phyloP scores from a whole-genome alignment of 78 protist species.

The Polysphondylium violaceum region DNA sequence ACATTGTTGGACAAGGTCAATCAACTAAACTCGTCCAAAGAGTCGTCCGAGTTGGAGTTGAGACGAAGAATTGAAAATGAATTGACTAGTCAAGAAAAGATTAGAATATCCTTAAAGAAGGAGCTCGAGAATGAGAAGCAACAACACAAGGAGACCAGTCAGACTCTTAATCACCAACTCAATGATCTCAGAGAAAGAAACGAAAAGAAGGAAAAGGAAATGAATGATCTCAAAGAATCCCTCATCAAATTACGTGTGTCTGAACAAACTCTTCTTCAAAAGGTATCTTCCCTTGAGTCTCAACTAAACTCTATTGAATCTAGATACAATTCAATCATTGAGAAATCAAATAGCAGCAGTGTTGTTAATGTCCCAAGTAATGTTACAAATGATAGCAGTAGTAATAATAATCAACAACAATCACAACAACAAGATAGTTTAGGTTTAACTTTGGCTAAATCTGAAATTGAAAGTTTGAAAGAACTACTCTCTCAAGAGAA shows the following conservation, averaged over 20 bases:
- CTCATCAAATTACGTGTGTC: conserved; percentile 23
- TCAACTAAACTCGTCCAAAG: conserved; percentile 36
- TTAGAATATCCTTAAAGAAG: conserved; percentile 32
- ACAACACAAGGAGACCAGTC: conserved; percentile 1
- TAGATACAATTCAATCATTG: conserved; percentile 31
- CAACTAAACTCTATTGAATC: conserved; percentile 21
- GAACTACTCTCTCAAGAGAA: conserved; percentile 58
- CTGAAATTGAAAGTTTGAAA: conserved; percentile 70
- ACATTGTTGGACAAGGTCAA: conserved; percentile 33
- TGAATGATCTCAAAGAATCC: conserved; percentile 29
- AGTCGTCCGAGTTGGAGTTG: conserved; percentile 35
- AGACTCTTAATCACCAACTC: conserved; percentile 33
- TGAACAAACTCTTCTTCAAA: conserved; percentile 54
- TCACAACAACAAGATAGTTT: conserved; percentile 20
- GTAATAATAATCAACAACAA: not conserved
- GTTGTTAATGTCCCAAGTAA: not conserved
- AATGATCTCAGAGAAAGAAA: conserved; percentile 52
- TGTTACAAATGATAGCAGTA: not conserved
- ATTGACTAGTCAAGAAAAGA: conserved; percentile 20
- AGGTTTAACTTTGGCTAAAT: conserved; percentile 58
- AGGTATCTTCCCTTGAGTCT: conserved; percentile 10
- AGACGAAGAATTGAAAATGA: conserved; percentile 60
- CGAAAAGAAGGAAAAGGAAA: conserved; percentile 70
- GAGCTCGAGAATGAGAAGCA: conserved; percentile 51
- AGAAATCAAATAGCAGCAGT: conserved; percentile 8